A percentile compares a stretch with the other conserved stretches of the same genome.
Evolutionary conservation across 1,284 basidiomycete genomes (phyloP).

Genomic region (Lignosus rhinocerotis): DNA sequence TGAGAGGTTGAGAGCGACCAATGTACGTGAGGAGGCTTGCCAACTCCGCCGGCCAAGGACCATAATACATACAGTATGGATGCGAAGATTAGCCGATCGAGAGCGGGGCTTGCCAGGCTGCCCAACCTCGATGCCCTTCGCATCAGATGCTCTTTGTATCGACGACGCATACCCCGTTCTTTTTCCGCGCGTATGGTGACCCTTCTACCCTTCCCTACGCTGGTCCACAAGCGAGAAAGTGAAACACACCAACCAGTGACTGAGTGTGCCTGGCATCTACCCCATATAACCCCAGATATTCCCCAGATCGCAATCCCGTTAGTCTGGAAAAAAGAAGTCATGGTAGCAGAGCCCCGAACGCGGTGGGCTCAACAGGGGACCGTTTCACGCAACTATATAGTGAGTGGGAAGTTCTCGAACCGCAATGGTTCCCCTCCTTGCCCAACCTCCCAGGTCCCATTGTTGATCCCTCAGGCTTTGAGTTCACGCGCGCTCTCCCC

Average conservation of each 20-base stretch:
- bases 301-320: conserved; percentile 16
- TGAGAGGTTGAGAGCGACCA: too few species aligned
- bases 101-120: background rate
- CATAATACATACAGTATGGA: background rate
- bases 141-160: conserved; percentile 14
- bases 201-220: background rate
- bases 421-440: conserved; percentile 16
- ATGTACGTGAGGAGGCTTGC: too few species aligned
- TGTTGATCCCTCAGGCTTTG: conserved; percentile 4
- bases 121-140: background rate
- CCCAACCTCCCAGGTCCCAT: conserved; percentile 1
- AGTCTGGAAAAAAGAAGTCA: conserved; percentile 9
- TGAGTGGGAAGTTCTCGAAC: background rate
- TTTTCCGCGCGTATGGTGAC: conserved; percentile 16
- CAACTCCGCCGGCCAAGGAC: too few species aligned
- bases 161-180: conserved; percentile 9
- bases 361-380: background rate
- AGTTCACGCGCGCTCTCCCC: background rate
- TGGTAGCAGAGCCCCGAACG: background rate
- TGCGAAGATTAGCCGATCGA: conserved; percentile 17
- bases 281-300: conserved; percentile 32
- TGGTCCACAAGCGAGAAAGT: background rate
- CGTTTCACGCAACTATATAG: conserved; percentile 17
- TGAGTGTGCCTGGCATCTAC: conserved; percentile 18
- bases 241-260: background rate